Percentiles rank a stretch among this genome's conserved stretches.
Evolutionary conservation across 768 basidiomycete genomes (phyloP).

Genomic region (Infundibulicybe gibba): DNA sequence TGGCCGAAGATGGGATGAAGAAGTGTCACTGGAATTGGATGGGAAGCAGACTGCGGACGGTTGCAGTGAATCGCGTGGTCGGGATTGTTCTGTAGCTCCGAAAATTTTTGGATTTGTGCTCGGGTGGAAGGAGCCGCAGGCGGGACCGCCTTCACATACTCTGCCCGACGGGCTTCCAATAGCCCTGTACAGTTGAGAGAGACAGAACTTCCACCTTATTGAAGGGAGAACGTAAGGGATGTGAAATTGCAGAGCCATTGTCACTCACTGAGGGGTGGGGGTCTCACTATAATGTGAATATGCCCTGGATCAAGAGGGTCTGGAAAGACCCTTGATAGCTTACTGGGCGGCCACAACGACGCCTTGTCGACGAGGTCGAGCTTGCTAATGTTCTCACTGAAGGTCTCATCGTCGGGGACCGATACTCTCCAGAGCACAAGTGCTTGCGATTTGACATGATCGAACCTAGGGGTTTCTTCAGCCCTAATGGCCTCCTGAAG

Average conservation of each 20-base stretch:
- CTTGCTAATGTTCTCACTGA: neutral
- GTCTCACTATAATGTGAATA: neutral
- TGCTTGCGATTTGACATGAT: neutral
- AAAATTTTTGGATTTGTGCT: neutral
- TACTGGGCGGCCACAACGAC: neutral
- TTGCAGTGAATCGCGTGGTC: neutral
- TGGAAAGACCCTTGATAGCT: neutral
- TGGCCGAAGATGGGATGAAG: conserved; percentile 1
- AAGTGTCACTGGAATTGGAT: conserved; percentile 1
- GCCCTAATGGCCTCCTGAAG: no score
- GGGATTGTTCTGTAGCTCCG: neutral
- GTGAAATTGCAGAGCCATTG: neutral
- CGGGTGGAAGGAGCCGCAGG: neutral
- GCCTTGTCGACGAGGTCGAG: neutral
- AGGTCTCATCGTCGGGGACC: neutral
- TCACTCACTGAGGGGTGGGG: neutral
- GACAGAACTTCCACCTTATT: neutral
- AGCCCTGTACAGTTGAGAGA: neutral
- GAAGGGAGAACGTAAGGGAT: neutral
- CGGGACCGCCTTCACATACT: neutral
- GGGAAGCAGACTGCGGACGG: neutral
- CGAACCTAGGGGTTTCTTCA: no score
- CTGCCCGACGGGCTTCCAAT: neutral
- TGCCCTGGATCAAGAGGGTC: neutral
- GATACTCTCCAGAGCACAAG: neutral